Base-by-base conservation (phyloP, 2,329 filamentous ascomycete genomes). In the Talaromyces amestolkiae region DNA sequence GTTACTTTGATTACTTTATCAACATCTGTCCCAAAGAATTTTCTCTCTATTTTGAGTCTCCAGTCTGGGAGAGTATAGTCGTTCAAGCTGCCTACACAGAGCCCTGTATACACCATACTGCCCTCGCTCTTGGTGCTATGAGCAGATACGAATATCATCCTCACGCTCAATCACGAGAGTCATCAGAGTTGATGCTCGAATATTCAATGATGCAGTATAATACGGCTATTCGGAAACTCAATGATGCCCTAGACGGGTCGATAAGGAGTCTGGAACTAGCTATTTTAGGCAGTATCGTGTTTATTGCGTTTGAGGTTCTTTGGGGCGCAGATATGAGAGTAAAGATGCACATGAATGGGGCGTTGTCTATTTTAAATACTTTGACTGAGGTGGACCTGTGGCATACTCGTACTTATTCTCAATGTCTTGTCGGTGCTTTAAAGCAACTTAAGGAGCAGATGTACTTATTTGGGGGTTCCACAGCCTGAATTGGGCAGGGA, bases 251-350 rank as follows among this genome's bases (percentile, higher is more conserved):
- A 3, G 45, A 49, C n/a, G 45, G 22, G 11, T 49, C 45, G 9
- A 15, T 13, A 19, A 15, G 11, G 22, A 49, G 45, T 22, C 49
- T 64, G 31, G 53, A 64, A 22, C 19, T 64, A 24, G 62, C 62
- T 17, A 37, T 59, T 17, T 24, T 64, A 43, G 53, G 41, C 9
- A 64, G 62, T 53, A 59, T 64, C 31, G 33, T 51, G 15, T 64
- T 64, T 59, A 59, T 64, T 53, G 54, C 41, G 13, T 58, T 64
- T 15, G 62, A 59, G 43, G 62, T 64, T 59, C 62, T 64, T 19
- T 59, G 39, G 43, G 62, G 62, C 22, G 17, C 31, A 33, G 54
- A 64, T 53, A 58, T 3, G 39, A 53, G 19, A 41, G 62, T 58
- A 3, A 47, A 33, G 15, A 47, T 43, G 62, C 62, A 64, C 22